Evolutionary conservation across 495 filamentous ascomycete species (phyloP).

Genomic region (Penicillium silybi): DNA sequence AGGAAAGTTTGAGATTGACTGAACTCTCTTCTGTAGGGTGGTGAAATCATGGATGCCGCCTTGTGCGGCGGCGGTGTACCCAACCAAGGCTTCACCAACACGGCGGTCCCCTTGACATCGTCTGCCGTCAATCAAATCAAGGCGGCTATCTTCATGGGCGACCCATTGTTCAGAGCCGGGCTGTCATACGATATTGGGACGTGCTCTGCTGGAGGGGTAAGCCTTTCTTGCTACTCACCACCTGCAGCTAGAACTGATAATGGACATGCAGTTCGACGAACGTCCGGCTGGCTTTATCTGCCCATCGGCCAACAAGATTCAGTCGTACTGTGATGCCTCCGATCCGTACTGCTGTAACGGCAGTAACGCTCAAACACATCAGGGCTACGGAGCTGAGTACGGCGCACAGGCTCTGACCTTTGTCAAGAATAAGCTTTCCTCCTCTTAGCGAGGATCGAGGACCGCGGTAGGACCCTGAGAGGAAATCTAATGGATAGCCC

Average conservation of each 20-base stretch:
- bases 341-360: constrained; percentile 66
- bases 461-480: too few species aligned
- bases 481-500: too few species aligned
- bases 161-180: constrained; percentile 50
- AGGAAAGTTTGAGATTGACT: neutral
- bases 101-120: constrained; percentile 42
- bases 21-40: constrained; percentile 40
- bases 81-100: constrained; percentile 46
- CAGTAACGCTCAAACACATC: constrained; percentile 51
- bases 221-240: constrained; percentile 19
- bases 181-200: constrained; percentile 60
- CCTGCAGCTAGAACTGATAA: neutral
- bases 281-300: constrained; percentile 54
- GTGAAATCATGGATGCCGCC: constrained; percentile 61
- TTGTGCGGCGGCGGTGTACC: constrained; percentile 57
- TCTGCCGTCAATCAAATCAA: constrained; percentile 49
- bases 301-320: constrained; percentile 48
- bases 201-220: constrained; percentile 52
- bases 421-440: constrained; percentile 44
- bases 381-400: constrained; percentile 57
- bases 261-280: constrained; percentile 46
- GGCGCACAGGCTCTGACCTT: constrained; percentile 54
- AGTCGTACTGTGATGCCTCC: constrained; percentile 58
- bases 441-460: too few species aligned
- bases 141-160: constrained; percentile 61